phyloP scores from a whole-genome alignment of 1,284 basidiomycete species.

The Meira nashicola region DNA sequence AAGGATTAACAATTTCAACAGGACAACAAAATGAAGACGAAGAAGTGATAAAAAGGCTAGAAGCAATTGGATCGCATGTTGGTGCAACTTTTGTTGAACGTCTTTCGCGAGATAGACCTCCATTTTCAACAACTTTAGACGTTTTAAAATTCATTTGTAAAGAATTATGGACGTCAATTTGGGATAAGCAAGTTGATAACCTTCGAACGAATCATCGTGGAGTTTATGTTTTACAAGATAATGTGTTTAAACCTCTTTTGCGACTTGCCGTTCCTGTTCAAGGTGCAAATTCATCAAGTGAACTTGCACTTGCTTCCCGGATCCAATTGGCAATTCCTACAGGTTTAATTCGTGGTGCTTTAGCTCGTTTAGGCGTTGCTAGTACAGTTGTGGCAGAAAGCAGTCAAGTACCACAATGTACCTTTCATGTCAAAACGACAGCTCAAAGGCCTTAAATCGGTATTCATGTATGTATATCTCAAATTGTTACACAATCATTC shows the following conservation, averaged over 20 bases:
- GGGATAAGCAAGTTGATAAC: constrained; percentile 93
- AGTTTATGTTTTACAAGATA: constrained; percentile 87
- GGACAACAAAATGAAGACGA: constrained; percentile 60
- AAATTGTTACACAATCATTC: too few relatives aligned
- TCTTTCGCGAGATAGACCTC: constrained; percentile 67
- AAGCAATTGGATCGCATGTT: constrained; percentile 78
- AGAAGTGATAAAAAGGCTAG: constrained; percentile 66
- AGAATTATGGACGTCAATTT: constrained; percentile 79
- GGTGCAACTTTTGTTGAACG: constrained; percentile 79
- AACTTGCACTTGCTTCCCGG: constrained; percentile 6
- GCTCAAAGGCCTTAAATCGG: background rate
- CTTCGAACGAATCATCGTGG: constrained; percentile 88
- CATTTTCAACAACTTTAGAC: constrained; percentile 78
- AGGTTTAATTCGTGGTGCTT: constrained; percentile 36
- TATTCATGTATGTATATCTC: background rate
- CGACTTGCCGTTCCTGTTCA: constrained; percentile 60
- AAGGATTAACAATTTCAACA: constrained; percentile 24
- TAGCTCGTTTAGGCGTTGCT: constrained; percentile 35
- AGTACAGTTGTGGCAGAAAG: constrained; percentile 38
- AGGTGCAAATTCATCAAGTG: background rate
- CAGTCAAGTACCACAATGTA: constrained; percentile 28
- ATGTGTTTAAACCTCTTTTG: constrained; percentile 75
- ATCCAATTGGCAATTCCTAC: constrained; percentile 34
- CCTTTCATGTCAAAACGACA: constrained; percentile 38
- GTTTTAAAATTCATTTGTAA: constrained; percentile 94